Base-by-base conservation (phyloP, 2,329 filamentous ascomycete genomes). In the Neonectria magnoliae region DNA sequence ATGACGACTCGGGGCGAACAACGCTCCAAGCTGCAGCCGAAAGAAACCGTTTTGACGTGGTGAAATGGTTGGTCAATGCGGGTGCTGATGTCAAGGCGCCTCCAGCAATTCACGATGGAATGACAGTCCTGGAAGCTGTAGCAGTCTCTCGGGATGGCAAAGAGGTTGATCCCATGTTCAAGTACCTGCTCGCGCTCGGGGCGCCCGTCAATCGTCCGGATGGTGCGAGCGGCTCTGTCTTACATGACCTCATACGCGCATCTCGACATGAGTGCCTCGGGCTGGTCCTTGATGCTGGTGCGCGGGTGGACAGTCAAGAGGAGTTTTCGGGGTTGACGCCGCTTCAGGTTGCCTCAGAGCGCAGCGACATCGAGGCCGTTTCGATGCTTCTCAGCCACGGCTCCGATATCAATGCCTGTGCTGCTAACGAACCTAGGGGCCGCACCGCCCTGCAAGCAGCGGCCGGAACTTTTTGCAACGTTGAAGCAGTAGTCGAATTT, bases 1-100 rank as follows among this genome's bases (percentile, higher is more conserved):
- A n/a, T 13, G 53, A 57, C 3, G 1, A 31, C 7, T 2, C n/a
- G 8, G 60, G 60, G 2, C 16, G 27, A 10, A 62, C 60, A 38
- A 53, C 60, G 18, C 53, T 62, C 8, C 60, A 62, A 22, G 47
- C 53, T n/a, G 60, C 45, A 16, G 41, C 31, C 8, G 7, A 4
- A 2, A 2, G 0, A 11, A 9, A n/a, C 18, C 5, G 25, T 16
- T 25, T 29, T 1, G 38, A 42, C 10, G 14, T 54, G 2, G 48
- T 54, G 8, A n/a, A 63, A 9, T 63, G 48, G 31, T 31, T 63
- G 22, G 41, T 63, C 5, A 20, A 54, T n/a, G 60, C 60, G 13
- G 54, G 55, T 2, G 60, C 60, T 1, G 6, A 63, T 22, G 36
- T 57, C 18, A 48, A 31, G 33, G 55, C 45, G 3, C 47, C 47